phyloP scores from a whole-genome alignment of 345 rosid species.

The Iberis pinnata region DNA sequence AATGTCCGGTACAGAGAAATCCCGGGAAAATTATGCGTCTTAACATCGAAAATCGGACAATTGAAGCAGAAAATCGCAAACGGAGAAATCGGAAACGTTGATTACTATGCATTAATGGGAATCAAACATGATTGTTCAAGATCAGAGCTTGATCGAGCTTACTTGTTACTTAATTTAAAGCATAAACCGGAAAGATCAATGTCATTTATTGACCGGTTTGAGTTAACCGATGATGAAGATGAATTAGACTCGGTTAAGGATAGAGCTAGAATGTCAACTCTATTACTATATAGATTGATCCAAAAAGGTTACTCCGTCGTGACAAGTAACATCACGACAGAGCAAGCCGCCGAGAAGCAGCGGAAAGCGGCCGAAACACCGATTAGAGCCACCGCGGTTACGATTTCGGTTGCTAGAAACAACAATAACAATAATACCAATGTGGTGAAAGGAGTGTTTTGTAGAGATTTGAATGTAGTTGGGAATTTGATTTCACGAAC shows the following conservation, averaged over 20 bases:
- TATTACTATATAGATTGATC: constrained; percentile 73
- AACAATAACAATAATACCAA: constrained; percentile 22
- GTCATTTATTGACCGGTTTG: constrained; percentile 70
- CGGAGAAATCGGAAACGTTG: constrained; percentile 75
- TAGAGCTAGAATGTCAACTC: constrained; percentile 67
- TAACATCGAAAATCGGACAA: constrained; percentile 55
- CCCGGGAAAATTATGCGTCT: constrained; percentile 71
- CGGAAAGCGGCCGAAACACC: constrained; percentile 36
- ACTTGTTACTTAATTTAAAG: constrained; percentile 63
- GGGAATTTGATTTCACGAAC: constrained; percentile 69
- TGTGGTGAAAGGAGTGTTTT: constrained; percentile 77
- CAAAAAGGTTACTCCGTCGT: constrained; percentile 76
- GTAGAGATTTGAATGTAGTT: constrained; percentile 76
- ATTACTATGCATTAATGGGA: constrained; percentile 78
- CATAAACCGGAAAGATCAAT: constrained; percentile 90
- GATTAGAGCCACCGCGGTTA: constrained; percentile 2
- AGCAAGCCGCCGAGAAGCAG: constrained; percentile 64
- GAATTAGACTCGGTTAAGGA: constrained; percentile 70
- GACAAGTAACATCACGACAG: constrained; percentile 53
- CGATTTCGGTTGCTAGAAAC: background rate
- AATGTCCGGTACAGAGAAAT: constrained; percentile 78
- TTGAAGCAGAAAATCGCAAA: constrained; percentile 72
- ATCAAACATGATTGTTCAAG: constrained; percentile 79
- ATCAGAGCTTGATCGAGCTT: constrained; percentile 90
- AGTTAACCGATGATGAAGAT: constrained; percentile 68